Evolutionary conservation across 1,284 basidiomycete genomes (phyloP).

Genomic region (Gymnopus androsaceus): DNA sequence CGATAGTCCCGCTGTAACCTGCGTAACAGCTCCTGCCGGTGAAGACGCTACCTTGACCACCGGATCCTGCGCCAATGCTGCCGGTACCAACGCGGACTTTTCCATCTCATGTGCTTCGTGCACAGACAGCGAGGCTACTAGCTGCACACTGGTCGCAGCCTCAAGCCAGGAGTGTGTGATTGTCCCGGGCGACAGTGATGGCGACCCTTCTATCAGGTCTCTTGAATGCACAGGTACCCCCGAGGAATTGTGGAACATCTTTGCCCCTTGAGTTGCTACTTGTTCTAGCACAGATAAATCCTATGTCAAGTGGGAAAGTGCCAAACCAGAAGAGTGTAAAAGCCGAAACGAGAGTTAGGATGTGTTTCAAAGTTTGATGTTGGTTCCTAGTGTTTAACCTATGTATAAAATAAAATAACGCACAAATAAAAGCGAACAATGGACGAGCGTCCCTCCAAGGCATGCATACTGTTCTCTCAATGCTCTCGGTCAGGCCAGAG

Average conservation of each 20-base stretch:
- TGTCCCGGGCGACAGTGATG: slow-evolving; percentile 3
- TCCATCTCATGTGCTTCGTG: neutral
- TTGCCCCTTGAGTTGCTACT: too few species aligned
- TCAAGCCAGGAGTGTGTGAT: neutral
- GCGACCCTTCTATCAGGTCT: neutral
- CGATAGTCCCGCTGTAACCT: neutral
- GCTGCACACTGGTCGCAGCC: neutral
- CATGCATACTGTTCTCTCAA: too few species aligned
- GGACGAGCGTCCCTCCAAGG: too few species aligned
- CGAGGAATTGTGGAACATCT: neutral
- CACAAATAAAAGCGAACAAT: too few species aligned
- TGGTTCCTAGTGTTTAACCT: too few species aligned
- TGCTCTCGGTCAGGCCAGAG: too few species aligned
- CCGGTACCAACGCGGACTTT: neutral
- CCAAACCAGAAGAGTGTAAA: too few species aligned
- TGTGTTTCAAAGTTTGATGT: too few species aligned
- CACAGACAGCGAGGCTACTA: neutral
- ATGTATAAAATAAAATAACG: too few species aligned
- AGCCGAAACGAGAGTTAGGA: too few species aligned
- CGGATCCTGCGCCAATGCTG: neutral
- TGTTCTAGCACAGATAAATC: too few species aligned
- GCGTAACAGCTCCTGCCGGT: neutral
- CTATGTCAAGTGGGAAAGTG: too few species aligned
- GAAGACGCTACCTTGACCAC: neutral
- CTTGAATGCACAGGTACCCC: neutral